Evolutionary conservation across 2,329 filamentous ascomycete genomes (phyloP).

Genomic region (Capronia coronata): DNA sequence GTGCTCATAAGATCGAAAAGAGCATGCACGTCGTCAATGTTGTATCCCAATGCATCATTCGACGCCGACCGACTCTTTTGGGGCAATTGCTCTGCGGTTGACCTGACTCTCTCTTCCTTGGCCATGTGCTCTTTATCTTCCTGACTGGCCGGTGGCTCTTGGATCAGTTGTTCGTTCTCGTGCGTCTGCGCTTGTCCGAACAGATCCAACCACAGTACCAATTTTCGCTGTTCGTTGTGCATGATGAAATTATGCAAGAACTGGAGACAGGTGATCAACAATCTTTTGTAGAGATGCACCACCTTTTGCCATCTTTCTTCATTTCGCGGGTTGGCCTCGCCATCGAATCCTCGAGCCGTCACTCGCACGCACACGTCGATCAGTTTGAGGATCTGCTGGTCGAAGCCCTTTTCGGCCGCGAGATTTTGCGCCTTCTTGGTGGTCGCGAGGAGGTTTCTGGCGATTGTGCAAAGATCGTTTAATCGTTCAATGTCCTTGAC

Average conservation of each 20-base stretch:
- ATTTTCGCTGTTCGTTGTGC: slow-evolving; percentile 58
- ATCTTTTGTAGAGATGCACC: slow-evolving; percentile 59
- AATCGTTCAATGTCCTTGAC: slow-evolving; percentile 58
- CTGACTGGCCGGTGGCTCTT: slow-evolving; percentile 4
- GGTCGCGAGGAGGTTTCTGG: slow-evolving; percentile 55
- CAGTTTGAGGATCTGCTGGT: slow-evolving; percentile 55
- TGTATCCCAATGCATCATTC: slow-evolving; percentile 25
- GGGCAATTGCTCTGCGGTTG: slow-evolving; percentile 21
- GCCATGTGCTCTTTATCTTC: slow-evolving; percentile 9
- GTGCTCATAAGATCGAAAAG: slow-evolving; percentile 30
- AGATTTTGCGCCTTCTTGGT: slow-evolving; percentile 58
- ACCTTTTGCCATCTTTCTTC: slow-evolving; percentile 61
- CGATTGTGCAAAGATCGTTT: slow-evolving; percentile 57
- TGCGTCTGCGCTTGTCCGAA: slow-evolving; percentile 46
- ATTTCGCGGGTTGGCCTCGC: slow-evolving; percentile 53
- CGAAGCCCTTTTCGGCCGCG: slow-evolving; percentile 54
- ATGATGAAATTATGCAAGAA: slow-evolving; percentile 61
- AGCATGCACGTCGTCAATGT: slow-evolving; percentile 29
- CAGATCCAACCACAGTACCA: slow-evolving; percentile 59
- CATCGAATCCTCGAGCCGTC: slow-evolving; percentile 59
- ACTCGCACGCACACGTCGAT: slow-evolving; percentile 60
- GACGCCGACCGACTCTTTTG: background rate
- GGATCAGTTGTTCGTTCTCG: slow-evolving; percentile 5
- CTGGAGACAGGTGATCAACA: slow-evolving; percentile 60
- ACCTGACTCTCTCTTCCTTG: slow-evolving; percentile 21